A percentile compares a stretch with the other conserved stretches of the same genome.
Evolutionary conservation across 257 asterid species (phyloP).

Genomic region (Cordia subcordata): DNA sequence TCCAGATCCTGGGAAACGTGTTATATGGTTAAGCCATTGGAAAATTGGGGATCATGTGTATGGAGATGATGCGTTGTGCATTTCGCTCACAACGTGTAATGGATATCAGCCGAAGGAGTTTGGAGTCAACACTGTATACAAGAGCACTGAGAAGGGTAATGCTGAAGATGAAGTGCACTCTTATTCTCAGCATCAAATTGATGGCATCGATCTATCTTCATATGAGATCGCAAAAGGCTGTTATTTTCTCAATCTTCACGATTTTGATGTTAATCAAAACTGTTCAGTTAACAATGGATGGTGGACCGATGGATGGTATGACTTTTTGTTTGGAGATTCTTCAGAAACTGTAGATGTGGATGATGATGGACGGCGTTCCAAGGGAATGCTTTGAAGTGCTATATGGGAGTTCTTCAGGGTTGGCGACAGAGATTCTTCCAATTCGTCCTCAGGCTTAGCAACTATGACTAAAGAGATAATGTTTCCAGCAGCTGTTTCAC

Average conservation of each 20-base stretch:
- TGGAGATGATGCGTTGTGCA: conserved; percentile 3
- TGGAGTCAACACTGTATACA: conserved; percentile 1
- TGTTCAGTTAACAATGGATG: neutral
- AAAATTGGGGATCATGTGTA: conserved; percentile 7
- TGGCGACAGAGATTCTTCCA: no score
- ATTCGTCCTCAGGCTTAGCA: no score
- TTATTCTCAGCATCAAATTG: conserved; percentile 1
- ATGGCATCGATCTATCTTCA: conserved; percentile 3
- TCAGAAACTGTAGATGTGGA: neutral
- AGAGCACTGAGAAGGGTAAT: neutral
- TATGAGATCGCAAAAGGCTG: neutral
- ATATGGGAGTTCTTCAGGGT: neutral
- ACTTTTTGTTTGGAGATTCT: neutral
- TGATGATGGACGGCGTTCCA: neutral
- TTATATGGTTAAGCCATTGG: conserved; percentile 9
- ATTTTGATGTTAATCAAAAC: neutral
- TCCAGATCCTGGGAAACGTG: conserved; percentile 1
- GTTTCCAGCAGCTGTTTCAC: no score
- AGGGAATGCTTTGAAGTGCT: neutral
- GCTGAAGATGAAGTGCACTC: neutral
- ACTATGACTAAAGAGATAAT: no score
- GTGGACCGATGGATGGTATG: neutral
- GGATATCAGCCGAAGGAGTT: neutral
- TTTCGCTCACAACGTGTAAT: neutral
- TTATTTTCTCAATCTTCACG: neutral